These are phyloP conservation scores for Naganishia sp. DNA, from an alignment of 1,284 basidiomycete species.

Conservation along the genomic window DNA sequence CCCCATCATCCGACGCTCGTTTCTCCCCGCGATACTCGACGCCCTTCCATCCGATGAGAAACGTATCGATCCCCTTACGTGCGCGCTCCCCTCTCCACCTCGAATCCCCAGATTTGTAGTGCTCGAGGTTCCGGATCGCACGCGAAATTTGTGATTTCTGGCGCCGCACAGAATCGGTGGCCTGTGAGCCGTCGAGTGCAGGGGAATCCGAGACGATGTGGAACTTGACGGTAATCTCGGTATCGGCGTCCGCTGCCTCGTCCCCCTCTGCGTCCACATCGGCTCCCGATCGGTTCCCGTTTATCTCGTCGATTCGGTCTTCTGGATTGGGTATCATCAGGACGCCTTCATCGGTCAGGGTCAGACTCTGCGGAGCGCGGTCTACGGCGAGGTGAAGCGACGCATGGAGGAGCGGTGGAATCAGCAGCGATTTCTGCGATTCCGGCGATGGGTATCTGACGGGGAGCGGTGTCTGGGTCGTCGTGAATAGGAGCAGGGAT, in stretches of 20 bases:
- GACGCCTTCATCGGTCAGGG: conserved; percentile 21
- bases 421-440: conserved; percentile 39
- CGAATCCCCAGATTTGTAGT: conserved; percentile 36
- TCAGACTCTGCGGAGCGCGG: conserved; percentile 14
- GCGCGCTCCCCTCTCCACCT: conserved; percentile 37
- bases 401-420: conserved; percentile 50
- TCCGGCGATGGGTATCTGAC: conserved; percentile 46
- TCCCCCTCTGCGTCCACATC: conserved; percentile 15
- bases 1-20: conserved; percentile 33
- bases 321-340: conserved; percentile 30
- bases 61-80: conserved; percentile 39
- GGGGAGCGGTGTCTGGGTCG: conserved; percentile 47
- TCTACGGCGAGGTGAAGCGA: conserved; percentile 51
- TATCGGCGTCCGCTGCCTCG: conserved; percentile 34
- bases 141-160: conserved; percentile 26
- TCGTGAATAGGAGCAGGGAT: conserved; percentile 47
- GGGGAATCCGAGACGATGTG: conserved; percentile 40
- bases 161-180: conserved; percentile 9
- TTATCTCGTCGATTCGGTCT: conserved; percentile 28
- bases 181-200: neutral
- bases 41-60: conserved; percentile 48
- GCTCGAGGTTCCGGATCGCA: conserved; percentile 26
- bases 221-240: conserved; percentile 51
- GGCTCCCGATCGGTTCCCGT: conserved; percentile 10
- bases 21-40: conserved; percentile 47